A percentile compares a stretch with the other conserved stretches of the same genome.
These are phyloP conservation scores for Tylopilus balloui DNA, from an alignment of 768 basidiomycete species.

Conservation along the genomic window DNA sequence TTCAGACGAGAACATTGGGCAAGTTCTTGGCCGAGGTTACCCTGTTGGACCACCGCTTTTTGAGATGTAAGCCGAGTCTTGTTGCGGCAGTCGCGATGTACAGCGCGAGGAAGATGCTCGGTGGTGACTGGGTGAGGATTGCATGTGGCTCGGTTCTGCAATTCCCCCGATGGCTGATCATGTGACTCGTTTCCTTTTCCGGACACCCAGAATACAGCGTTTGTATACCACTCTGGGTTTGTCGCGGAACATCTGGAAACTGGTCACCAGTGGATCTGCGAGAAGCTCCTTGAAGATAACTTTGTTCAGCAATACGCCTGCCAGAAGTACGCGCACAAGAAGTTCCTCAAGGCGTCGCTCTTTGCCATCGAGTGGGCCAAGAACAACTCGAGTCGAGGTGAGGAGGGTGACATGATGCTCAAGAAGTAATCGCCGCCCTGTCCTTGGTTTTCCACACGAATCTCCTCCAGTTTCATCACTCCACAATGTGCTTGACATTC, in stretches of 20 bases:
- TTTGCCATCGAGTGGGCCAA: constrained; percentile 77
- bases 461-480: constrained; percentile 22
- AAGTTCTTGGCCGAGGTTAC: constrained; percentile 98
- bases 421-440: constrained; percentile 25
- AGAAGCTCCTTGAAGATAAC: constrained; percentile 73
- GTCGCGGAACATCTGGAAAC: constrained; percentile 83
- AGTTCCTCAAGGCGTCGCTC: constrained; percentile 88
- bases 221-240: constrained; percentile 89
- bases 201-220: constrained; percentile 69
- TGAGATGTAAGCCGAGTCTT: constrained; percentile 89
- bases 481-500: constrained; percentile 34
- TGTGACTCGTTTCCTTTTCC: constrained; percentile 32
- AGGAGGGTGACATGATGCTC: constrained; percentile 27
- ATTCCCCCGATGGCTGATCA: constrained; percentile 16
- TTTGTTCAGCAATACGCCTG: constrained; percentile 86
- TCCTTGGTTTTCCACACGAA: constrained; percentile 17
- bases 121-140: constrained; percentile 87
- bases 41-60: constrained; percentile 85
- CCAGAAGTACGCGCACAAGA: constrained; percentile 97
- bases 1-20: constrained; percentile 94
- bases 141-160: constrained; percentile 11
- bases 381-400: constrained; percentile 39
- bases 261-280: constrained; percentile 77
- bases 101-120: constrained; percentile 88
- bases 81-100: constrained; percentile 98